Evolutionary conservation across 495 filamentous ascomycete species (phyloP).

Genomic region (Xylaria grammica): DNA sequence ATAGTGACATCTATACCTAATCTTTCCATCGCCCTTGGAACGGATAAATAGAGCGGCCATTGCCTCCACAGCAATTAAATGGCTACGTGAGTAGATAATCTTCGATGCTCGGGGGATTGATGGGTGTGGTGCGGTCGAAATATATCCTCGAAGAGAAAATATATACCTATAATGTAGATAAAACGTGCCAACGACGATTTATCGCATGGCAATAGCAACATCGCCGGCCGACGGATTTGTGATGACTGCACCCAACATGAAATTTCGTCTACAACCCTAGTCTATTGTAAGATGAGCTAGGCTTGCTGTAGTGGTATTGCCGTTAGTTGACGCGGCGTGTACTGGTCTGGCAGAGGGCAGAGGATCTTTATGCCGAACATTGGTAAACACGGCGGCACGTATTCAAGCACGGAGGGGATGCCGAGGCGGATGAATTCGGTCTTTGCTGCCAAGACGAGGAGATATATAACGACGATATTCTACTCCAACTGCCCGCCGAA

Average conservation of each 20-base stretch:
- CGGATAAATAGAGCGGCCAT: constrained; percentile 5
- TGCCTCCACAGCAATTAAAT: background rate
- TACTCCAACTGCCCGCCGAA: constrained; percentile 7
- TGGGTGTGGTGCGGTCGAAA: background rate
- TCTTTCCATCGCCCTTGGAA: background rate
- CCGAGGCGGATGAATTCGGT: constrained; percentile 32
- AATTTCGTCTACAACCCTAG: background rate
- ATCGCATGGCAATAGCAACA: background rate
- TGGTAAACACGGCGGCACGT: background rate
- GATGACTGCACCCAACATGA: background rate
- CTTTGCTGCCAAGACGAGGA: constrained; percentile 31
- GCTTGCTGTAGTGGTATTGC: background rate
- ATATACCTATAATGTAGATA: no score
- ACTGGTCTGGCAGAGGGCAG: background rate
- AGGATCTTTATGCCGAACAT: background rate
- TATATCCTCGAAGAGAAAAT: background rate
- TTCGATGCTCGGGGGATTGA: background rate
- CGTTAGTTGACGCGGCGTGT: no score
- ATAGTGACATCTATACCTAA: no score
- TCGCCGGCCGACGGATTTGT: background rate
- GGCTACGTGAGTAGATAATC: background rate
- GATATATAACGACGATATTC: constrained; percentile 29
- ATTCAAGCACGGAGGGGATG: background rate
- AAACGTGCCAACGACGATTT: no score
- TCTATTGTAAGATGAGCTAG: background rate